Evolutionary conservation across 139 green algal genomes (phyloP), one percentile per base, ranked within the genome.

Genomic region (Trebouxia sp.): DNA sequence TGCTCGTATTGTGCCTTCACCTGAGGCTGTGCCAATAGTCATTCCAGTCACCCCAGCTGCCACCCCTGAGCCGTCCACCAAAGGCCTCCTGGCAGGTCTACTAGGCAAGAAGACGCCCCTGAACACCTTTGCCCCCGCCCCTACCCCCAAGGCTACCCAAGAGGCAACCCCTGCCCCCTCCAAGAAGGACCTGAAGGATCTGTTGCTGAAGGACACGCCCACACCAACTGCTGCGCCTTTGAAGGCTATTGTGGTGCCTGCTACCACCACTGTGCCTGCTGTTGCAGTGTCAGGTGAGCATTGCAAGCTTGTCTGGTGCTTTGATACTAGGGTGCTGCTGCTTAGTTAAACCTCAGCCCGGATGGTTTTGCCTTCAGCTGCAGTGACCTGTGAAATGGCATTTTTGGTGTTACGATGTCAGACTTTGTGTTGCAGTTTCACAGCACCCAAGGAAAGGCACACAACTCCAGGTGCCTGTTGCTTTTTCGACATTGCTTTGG

Each of bases 101-200:
- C 11, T 72, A 17, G 26, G 14, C 5, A 72, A 72, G 7, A 45
- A 45, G 32, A 42, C n/a, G n/a, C n/a, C 62, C n/a, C 62, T 72
- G 6, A 72, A 72, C 62, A 72, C 62, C 62, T 72, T 72, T n/a
- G n/a, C n/a, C n/a, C n/a, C n/a, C n/a, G n/a, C n/a, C 62, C 14
- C 62, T 1, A 72, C 62, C 62, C 62, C 62, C 20, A 35, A 42
- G 3, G 14, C 62, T 5, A 72, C 62, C 62, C 62, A 32, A 28
- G 62, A 42, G 35, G 62, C n/a, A 17, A 72, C 62, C 35, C 35
- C 62, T 30, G 32, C 62, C 62, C 35, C 62, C 15, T 14, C 58
- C 58, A 69, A 39, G 30, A 39, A 41, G 28, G 28, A 22, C 30
- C 30, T 69, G 58, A 69, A 69, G 58, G 58, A 41, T 39, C 30